Percentiles rank a stretch among this genome's conserved stretches.
Evolutionary conservation across 768 basidiomycete species (phyloP).

Genomic region (Pulveroboletus sp.): DNA sequence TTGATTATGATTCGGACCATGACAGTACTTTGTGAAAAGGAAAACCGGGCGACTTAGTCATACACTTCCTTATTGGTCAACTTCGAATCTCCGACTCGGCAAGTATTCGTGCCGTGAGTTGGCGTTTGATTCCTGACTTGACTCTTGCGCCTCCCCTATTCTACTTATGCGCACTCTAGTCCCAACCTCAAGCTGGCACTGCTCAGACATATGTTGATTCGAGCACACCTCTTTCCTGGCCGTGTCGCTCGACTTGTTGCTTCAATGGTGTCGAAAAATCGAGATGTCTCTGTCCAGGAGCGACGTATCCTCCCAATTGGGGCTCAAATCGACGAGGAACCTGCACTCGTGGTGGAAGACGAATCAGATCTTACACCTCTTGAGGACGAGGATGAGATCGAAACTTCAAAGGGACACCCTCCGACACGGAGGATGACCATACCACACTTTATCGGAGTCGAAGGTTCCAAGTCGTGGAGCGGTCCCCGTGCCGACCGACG

Average conservation of each 20-base stretch:
- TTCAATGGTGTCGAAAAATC: neutral
- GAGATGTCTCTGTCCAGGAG: neutral
- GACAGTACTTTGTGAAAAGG: neutral
- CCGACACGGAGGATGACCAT: neutral
- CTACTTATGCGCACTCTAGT: neutral
- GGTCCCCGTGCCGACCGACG: neutral
- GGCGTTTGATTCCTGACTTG: conserved; percentile 5
- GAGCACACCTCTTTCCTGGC: no score
- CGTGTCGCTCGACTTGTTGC: neutral
- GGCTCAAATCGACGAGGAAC: neutral
- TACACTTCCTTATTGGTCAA: no score
- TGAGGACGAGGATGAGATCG: conserved; percentile 10
- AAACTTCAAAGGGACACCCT: neutral
- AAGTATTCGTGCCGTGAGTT: neutral
- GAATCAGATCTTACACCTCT: conserved; percentile 17
- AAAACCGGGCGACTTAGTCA: neutral
- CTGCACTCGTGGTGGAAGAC: neutral
- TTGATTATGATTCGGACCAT: conserved; percentile 93
- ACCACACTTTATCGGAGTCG: neutral
- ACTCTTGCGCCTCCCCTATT: conserved; percentile 7
- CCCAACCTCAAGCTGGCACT: neutral
- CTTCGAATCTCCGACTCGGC: conserved; percentile 21
- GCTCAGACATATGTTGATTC: neutral
- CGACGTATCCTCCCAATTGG: conserved; percentile 1
- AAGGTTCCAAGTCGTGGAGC: neutral